These are phyloP conservation scores for Talaromyces sp. DNA, from an alignment of 2,329 filamentous ascomycete species.

Conservation along the genomic window DNA sequence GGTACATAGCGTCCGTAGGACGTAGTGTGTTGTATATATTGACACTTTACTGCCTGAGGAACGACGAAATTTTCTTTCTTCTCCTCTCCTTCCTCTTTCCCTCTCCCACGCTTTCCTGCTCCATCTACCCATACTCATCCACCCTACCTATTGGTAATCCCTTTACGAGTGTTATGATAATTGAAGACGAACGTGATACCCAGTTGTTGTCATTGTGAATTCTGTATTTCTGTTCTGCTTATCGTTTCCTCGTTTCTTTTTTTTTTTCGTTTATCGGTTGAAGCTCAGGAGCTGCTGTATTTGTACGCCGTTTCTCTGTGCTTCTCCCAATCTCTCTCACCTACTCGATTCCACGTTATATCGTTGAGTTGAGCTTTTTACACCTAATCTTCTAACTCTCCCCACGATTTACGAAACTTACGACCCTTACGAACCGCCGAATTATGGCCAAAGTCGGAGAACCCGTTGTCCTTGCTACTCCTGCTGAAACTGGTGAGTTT, in stretches of 20 bases:
- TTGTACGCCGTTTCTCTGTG: slow-evolving; percentile 13
- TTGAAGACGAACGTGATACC: slow-evolving; percentile 14
- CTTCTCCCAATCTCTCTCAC: neutral
- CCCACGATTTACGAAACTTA: slow-evolving; percentile 17
- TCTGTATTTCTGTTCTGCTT: slow-evolving; percentile 10
- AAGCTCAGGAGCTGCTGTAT: slow-evolving; percentile 17
- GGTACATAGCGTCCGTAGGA: neutral
- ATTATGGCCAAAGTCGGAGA: slow-evolving; percentile 16
- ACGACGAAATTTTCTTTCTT: slow-evolving; percentile 6
- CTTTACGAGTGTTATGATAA: slow-evolving; percentile 18
- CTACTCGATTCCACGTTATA: neutral
- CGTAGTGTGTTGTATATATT: slow-evolving; percentile 4
- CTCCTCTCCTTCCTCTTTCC: neutral
- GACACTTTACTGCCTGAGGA: slow-evolving; percentile 18
- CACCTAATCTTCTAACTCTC: neutral
- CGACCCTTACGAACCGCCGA: slow-evolving; percentile 1
- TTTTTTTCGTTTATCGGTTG: neutral
- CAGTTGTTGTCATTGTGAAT: slow-evolving; percentile 11
- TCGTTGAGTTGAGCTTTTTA: neutral
- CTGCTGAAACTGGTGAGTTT: slow-evolving; percentile 15
- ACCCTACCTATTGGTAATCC: neutral
- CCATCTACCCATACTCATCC: neutral
- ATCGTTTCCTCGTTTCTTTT: neutral
- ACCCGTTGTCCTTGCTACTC: slow-evolving; percentile 13
- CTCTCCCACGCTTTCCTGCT: neutral